These are phyloP conservation scores for Fusarium lyarnte DNA, from an alignment of 2,329 filamentous ascomycete genomes.

Conservation along the genomic window DNA sequence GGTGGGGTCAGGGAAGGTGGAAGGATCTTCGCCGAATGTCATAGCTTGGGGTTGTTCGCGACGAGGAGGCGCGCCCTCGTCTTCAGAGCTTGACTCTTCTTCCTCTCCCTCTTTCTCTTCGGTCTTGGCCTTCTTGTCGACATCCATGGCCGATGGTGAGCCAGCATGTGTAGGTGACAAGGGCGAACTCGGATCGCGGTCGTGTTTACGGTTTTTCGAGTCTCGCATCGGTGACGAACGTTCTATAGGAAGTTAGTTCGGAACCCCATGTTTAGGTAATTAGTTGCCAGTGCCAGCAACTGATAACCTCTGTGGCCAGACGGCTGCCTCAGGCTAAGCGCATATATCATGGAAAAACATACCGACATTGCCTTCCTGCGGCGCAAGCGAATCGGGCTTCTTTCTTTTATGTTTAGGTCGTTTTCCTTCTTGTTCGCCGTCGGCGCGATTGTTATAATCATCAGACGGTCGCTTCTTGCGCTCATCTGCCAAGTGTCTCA, in stretches of 20 bases:
- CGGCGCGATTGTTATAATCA: slow-evolving; percentile 58
- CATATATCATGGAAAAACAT: slow-evolving; percentile 20
- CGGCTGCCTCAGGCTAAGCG: not conserved
- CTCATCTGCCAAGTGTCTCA: slow-evolving; percentile 74
- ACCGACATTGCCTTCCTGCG: slow-evolving; percentile 56
- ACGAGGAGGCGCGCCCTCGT: slow-evolving; percentile 68
- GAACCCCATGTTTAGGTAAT: not conserved
- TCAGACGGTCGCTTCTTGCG: slow-evolving; percentile 71
- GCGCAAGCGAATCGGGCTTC: slow-evolving; percentile 70
- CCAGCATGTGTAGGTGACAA: slow-evolving; percentile 64
- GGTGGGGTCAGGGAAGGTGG: slow-evolving; percentile 90
- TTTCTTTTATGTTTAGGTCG: slow-evolving; percentile 80
- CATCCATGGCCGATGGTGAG: slow-evolving; percentile 66
- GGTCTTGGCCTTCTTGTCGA: slow-evolving; percentile 61
- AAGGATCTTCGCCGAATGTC: slow-evolving; percentile 91
- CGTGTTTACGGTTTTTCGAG: slow-evolving; percentile 59
- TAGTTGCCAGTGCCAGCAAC: slow-evolving; percentile 12
- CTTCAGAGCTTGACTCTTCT: slow-evolving; percentile 63
- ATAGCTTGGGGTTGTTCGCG: slow-evolving; percentile 79
- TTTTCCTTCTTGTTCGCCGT: slow-evolving; percentile 62
- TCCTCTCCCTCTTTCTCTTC: slow-evolving; percentile 44
- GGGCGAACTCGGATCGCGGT: slow-evolving; percentile 66
- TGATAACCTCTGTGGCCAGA: not conserved
- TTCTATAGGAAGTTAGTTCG: slow-evolving; percentile 50
- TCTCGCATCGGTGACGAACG: slow-evolving; percentile 65